These are phyloP conservation scores for Fusarium pseudograminearum DNA, from an alignment of 2,329 filamentous ascomycete genomes.

Conservation along the genomic window DNA sequence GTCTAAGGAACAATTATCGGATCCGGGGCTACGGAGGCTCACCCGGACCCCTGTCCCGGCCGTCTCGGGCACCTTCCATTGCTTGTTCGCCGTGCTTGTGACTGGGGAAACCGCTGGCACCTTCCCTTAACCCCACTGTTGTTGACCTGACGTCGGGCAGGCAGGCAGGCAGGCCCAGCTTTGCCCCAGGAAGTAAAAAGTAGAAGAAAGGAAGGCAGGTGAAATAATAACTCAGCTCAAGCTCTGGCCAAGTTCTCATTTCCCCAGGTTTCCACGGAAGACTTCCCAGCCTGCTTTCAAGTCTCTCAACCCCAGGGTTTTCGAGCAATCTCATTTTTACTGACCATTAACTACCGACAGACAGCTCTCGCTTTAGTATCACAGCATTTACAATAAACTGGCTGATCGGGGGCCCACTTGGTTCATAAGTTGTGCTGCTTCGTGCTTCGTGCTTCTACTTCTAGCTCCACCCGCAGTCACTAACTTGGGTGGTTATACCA, in stretches of 20 bases:
- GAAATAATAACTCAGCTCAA: background rate
- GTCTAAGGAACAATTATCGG: background rate
- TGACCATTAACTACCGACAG: background rate
- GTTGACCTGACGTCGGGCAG: conserved; percentile 20
- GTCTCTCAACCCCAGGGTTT: background rate
- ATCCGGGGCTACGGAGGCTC: conserved; percentile 17
- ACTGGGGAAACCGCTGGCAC: conserved; percentile 18
- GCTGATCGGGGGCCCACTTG: conserved; percentile 37
- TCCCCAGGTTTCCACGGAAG: background rate
- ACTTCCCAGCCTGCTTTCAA: background rate
- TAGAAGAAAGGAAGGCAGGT: background rate
- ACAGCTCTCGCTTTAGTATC: background rate
- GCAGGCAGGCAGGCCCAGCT: background rate
- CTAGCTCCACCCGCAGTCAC: conserved; percentile 28
- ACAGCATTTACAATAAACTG: conserved; percentile 22
- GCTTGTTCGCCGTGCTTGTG: conserved; percentile 29
- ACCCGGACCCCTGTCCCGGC: conserved; percentile 37
- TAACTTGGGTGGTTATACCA: conserved; percentile 10
- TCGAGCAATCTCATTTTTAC: background rate
- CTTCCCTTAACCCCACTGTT: conserved; percentile 39
- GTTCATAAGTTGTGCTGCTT: conserved; percentile 21
- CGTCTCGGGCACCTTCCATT: conserved; percentile 6
- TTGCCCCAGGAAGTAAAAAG: background rate
- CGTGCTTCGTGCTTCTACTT: conserved; percentile 21
- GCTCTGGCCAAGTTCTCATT: conserved; percentile 17